Evolutionary conservation across 139 green algal species (phyloP).

Genomic region (Diplosphaera chodatii): DNA sequence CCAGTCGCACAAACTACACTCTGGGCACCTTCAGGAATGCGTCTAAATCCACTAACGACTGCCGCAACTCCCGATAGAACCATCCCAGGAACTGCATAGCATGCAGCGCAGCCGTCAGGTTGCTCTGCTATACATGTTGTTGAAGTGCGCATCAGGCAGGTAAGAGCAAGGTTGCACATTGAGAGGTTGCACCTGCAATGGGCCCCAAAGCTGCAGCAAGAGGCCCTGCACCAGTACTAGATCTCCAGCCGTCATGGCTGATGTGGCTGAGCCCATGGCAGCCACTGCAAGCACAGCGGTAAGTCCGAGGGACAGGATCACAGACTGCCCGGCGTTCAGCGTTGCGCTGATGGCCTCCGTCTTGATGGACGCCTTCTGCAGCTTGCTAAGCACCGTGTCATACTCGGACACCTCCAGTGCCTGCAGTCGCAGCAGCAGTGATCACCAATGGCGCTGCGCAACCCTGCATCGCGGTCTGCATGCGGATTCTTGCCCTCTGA

Average conservation of each 20-base stretch:
- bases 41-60: conserved; percentile 77
- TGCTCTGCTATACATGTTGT: no score
- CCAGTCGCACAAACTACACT: conserved; percentile 87
- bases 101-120: background rate
- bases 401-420: conserved; percentile 54
- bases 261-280: conserved; percentile 15
- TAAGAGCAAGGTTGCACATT: background rate
- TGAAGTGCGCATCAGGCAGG: background rate
- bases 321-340: conserved; percentile 89
- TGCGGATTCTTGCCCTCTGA: no score
- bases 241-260: conserved; percentile 48
- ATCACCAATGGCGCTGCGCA: no score
- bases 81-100: conserved; percentile 74
- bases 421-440: no score
- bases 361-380: conserved; percentile 44
- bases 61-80: conserved; percentile 84
- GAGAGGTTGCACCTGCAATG: conserved; percentile 35
- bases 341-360: conserved; percentile 63
- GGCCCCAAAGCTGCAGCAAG: conserved; percentile 91
- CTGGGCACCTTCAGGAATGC: conserved; percentile 36
- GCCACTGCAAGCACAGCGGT: conserved; percentile 50
- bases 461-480: no score
- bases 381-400: conserved; percentile 35
- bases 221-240: conserved; percentile 85
- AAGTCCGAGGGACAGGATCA: conserved; percentile 74